Percentiles rank a stretch among this genome's conserved stretches.
Conservation (phyloP, 1,139 yeast species). For the Hyphopichia buzzinii region DNA sequence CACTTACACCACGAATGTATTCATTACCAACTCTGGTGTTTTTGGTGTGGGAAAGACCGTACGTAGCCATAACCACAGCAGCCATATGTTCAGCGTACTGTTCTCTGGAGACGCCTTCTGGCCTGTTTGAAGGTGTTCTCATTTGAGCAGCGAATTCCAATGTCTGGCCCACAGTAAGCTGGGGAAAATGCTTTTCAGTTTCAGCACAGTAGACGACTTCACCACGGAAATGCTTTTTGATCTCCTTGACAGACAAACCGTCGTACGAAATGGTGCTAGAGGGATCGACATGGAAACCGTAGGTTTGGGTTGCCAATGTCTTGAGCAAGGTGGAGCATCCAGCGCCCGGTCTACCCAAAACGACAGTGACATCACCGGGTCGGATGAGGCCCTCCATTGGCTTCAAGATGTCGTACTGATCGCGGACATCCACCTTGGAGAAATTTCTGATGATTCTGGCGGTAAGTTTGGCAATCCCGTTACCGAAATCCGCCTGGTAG, state of each 20-base stretch:
- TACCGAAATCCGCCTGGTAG: slow-evolving; percentile 12
- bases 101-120: slow-evolving; percentile 56
- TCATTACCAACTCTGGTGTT: slow-evolving; percentile 72
- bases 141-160: slow-evolving; percentile 61
- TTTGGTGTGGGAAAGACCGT: slow-evolving; percentile 66
- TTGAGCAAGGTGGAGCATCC: slow-evolving; percentile 81
- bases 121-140: slow-evolving; percentile 65
- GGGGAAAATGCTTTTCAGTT: slow-evolving; percentile 70
- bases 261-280: slow-evolving; percentile 42
- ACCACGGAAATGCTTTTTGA: slow-evolving; percentile 40
- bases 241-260: slow-evolving; percentile 29
- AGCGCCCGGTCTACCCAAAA: slow-evolving; percentile 80
- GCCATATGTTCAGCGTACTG: slow-evolving; percentile 61
- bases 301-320: slow-evolving; percentile 66
- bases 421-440: slow-evolving; percentile 4
- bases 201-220: slow-evolving; percentile 75
- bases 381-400: slow-evolving; percentile 65
- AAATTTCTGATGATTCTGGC: slow-evolving; percentile 1
- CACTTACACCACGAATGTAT: slow-evolving; percentile 74
- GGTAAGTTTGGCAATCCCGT: slow-evolving; percentile 10
- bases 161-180: slow-evolving; percentile 70
- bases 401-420: slow-evolving; percentile 55
- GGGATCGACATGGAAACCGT: slow-evolving; percentile 62
- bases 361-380: slow-evolving; percentile 76
- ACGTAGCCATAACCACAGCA: slow-evolving; percentile 69